Evolutionary conservation across 805 yeast species (phyloP), one percentile per base, ranked within the genome.

Genomic region (Kodamaea jinghongensis): DNA sequence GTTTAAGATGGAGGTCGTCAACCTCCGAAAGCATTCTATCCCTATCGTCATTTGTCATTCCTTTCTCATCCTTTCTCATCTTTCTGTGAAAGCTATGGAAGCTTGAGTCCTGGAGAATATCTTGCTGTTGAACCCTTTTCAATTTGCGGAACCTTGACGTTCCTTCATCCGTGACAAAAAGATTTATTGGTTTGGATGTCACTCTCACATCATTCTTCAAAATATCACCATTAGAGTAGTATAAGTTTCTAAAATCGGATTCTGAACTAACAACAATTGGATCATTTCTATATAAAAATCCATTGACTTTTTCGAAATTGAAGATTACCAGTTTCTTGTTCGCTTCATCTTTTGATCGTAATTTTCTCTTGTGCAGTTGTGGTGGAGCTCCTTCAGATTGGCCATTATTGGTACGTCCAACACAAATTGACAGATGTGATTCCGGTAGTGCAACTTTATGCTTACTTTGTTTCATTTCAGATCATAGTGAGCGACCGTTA

Each of bases 21-120:
- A 78, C 76, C 50, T 83, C 91, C 6, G 65, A 56, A 34, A 73
- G 61, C 31, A 79, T 65, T 40, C 73, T 70, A 35, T 70, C 74
- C 17, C 75, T 63, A 47, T 84, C 90, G 2, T 73, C 63, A 26
- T 66, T 67, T 20, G 69, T 61, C 75, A 82, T 79, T 33, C 76
- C 69, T 43, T 72, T 73, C 56, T 86, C 95, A 38, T 80, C 81
- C 40, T 75, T 75, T 46, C 74, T 76, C 79, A 83, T 76, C 28
- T 75, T 68, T 30, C 70, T 70, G 58, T 84, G 90, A 49, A 71
- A 76, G 10, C 63, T 45, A 22, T 56, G 50, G 53, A 65, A 80
- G 10, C 63, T 13, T 0, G 54, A 48, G 53, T 79, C 83, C 1
- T 58, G 49, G 34, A 85, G 60, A 4, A 79, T 77, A 41, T 67